Evolutionary conservation across 176 grass and related monocot species (phyloP), one percentile per base, ranked within the genome.

Genomic region (Elymus sibiricus): DNA sequence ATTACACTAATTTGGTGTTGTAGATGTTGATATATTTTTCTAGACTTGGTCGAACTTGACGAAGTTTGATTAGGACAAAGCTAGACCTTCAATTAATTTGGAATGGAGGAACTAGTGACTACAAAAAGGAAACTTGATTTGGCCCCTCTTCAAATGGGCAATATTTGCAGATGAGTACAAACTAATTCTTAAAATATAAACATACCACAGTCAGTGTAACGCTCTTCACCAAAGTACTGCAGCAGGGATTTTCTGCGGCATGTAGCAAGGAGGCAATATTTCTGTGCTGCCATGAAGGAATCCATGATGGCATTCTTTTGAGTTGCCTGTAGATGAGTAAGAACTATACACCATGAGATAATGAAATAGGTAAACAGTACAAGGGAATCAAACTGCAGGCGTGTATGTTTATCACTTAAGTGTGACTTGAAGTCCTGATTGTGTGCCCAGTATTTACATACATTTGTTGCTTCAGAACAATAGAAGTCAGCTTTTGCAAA

Each of bases 401-500:
- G 82, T 64, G 10, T 72, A 16, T 71, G 73, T 46, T 64, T 74
- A 64, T 53, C 15, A 29, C 32, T 42, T 32, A 76, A 62, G 22
- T 59, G 3, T 78, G 44, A 86, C 26, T 16, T 55, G 22, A 83
- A 47, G 83, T 40, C 37, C 25, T 6, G 2, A 81, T 44, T 28
- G 51, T 31, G 19, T 31, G 24, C 26, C 64, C 9, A 68, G 15
- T 22, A 44, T 37, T 83, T 66, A 65, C 90, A 76, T 83, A 95
- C 94, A 88, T 70, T 91, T 86, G 94, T 87, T 70, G 90, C 90
- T 17, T 94, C 93, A 42, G 86, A 24, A 79, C 90, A 95, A 70
- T 95, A 98, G 63, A 94, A 98, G n/a, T 98, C 96, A 74, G 84
- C 90, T 95, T 98, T 98, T 65, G 31, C 56, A 80, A 98, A 92